Evolutionary conservation across 179 eudicot genomes (phyloP).

Genomic region (Actinidia chinensis): DNA sequence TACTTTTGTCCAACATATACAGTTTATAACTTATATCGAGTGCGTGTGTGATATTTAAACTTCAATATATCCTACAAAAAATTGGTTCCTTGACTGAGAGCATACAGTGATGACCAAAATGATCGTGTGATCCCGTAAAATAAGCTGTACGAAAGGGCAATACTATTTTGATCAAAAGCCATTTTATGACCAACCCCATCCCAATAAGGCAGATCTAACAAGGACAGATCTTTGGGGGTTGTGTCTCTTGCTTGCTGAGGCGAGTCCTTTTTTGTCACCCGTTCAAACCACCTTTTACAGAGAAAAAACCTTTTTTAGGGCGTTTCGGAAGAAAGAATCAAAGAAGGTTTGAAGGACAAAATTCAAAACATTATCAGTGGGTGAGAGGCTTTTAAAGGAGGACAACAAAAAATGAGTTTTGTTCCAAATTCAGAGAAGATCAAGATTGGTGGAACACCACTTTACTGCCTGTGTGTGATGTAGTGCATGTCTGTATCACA

Average conservation of each 20-base stretch:
- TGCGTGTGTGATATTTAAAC: too few species aligned
- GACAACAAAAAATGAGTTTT: neutral
- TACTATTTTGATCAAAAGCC: neutral
- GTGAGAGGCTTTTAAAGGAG: slow-evolving; percentile 11
- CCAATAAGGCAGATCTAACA: neutral
- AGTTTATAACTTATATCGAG: too few species aligned
- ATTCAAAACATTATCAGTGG: neutral
- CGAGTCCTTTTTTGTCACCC: neutral
- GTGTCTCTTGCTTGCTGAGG: neutral
- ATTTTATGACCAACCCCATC: neutral
- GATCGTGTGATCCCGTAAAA: too few species aligned
- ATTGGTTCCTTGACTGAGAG: too few species aligned
- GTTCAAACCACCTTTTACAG: neutral
- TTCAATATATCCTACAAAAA: too few species aligned
- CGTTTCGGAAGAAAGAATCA: slow-evolving; percentile 6
- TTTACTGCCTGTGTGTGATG: neutral
- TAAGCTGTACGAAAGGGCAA: too few species aligned
- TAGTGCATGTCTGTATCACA: slow-evolving; percentile 1
- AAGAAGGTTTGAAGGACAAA: neutral
- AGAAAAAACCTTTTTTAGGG: neutral
- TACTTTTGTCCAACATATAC: too few species aligned
- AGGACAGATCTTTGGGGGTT: neutral
- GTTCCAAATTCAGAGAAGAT: neutral
- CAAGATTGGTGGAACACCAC: neutral
- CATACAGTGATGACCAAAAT: too few species aligned